Evolutionary conservation across 768 basidiomycete genomes (phyloP).

Genomic region (Boletus tomentosulus): DNA sequence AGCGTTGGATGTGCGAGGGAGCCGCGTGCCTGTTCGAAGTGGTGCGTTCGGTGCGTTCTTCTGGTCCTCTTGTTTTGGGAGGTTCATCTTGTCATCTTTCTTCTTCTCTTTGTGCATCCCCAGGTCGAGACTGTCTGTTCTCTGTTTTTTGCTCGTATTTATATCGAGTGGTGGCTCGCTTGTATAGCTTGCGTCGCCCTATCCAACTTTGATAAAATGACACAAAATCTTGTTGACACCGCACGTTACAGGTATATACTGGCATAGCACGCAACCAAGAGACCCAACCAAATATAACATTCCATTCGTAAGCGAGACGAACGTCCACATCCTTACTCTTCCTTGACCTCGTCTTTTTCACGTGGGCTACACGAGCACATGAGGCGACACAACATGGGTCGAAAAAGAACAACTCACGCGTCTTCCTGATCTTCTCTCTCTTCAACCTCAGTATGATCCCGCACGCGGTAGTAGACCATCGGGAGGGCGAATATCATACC

Average conservation of each 20-base stretch:
- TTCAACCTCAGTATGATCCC: constrained; percentile 47
- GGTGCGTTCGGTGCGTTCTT: not conserved
- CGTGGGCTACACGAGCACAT: not conserved
- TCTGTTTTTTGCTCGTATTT: not conserved
- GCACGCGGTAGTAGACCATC: constrained; percentile 70
- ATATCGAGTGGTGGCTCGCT: not conserved
- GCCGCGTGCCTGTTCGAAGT: not conserved
- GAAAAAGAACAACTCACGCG: constrained; percentile 35
- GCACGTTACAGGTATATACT: not conserved
- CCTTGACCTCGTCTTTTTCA: not conserved
- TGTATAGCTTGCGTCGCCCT: not conserved
- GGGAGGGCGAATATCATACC: constrained; percentile 67
- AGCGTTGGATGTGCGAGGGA: too few relatives aligned
- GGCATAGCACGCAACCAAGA: not conserved
- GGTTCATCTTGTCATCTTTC: not conserved
- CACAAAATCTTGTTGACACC: not conserved
- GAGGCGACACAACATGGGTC: too few relatives aligned
- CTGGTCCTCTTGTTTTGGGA: not conserved
- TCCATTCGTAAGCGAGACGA: not conserved
- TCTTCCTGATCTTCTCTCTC: constrained; percentile 44
- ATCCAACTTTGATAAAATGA: not conserved
- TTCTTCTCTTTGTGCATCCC: not conserved
- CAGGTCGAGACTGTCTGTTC: not conserved
- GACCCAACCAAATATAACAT: not conserved
- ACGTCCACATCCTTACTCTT: not conserved